Conservation (phyloP, 2,329 filamentous ascomycete genomes). For the Cordyceps pruinosa region DNA sequence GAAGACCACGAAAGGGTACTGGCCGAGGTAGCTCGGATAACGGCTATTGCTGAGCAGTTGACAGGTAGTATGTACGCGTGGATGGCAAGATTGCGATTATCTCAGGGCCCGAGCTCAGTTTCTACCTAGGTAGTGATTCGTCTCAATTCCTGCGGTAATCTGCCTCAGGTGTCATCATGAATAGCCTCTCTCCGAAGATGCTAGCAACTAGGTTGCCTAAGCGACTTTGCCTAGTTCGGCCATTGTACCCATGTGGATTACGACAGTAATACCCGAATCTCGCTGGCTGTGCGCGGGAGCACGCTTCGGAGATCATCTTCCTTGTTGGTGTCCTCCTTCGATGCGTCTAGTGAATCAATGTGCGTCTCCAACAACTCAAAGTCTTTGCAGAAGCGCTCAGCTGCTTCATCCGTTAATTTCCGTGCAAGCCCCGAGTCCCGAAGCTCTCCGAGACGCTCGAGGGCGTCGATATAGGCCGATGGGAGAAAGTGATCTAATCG, state of each 20-base stretch:
- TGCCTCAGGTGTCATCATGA: background rate
- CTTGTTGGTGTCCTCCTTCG: constrained; percentile 18
- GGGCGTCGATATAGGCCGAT: constrained; percentile 85
- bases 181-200: background rate
- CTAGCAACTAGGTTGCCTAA: background rate
- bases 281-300: constrained; percentile 53
- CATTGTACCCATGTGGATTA: constrained; percentile 20
- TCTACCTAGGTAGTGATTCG: background rate
- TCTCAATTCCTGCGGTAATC: background rate
- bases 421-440: constrained; percentile 66
- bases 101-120: too few relatives aligned
- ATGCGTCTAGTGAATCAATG: constrained; percentile 37
- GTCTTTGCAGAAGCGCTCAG: constrained; percentile 74
- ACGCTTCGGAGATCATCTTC: constrained; percentile 26
- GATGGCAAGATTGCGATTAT: background rate
- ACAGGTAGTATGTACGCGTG: background rate
- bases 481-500: constrained; percentile 84
- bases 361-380: constrained; percentile 59
- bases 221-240: background rate
- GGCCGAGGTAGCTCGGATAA: background rate
- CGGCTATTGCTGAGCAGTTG: background rate
- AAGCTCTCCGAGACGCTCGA: constrained; percentile 69
- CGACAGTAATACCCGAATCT: constrained; percentile 53
- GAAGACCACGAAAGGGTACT: too few relatives aligned
- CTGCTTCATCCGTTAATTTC: constrained; percentile 73